Conservation (phyloP, 306 rosid species). For the Ochetophila trinervis region DNA sequence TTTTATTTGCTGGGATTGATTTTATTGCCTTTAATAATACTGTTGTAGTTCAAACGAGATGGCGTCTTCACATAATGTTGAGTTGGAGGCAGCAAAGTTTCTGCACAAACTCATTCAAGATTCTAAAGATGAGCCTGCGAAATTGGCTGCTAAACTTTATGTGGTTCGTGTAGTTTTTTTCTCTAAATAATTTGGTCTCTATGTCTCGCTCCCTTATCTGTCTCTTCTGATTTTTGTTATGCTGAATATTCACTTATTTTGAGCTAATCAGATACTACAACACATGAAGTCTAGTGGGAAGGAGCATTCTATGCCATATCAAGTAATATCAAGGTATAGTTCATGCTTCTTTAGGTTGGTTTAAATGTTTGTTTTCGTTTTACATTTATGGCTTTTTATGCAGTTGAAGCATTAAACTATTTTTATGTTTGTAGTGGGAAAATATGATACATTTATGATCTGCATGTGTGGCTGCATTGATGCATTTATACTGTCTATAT, state of each 20-base stretch:
- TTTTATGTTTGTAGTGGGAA: no score
- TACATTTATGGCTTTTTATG: no score
- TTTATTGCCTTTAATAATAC: slow-evolving; percentile 23
- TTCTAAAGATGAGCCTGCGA: slow-evolving; percentile 93
- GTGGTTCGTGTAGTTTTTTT: slow-evolving; percentile 71
- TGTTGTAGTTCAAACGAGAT: slow-evolving; percentile 54
- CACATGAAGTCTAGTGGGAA: slow-evolving; percentile 99
- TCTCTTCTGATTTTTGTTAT: slow-evolving; percentile 9
- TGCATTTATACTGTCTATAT: no score
- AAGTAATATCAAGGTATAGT: slow-evolving; percentile 90
- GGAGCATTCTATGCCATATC: slow-evolving; percentile 97
- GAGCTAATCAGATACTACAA: slow-evolving; percentile 76
- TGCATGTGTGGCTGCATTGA: no score
- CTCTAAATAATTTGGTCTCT: slow-evolving; percentile 2
- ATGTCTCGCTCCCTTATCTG: background rate
- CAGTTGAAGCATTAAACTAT: no score
- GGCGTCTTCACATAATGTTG: slow-evolving; percentile 86
- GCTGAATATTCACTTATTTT: slow-evolving; percentile 12
- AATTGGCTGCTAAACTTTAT: slow-evolving; percentile 89
- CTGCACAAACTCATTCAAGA: slow-evolving; percentile 98
- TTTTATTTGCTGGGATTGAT: slow-evolving; percentile 5
- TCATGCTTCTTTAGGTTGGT: background rate
- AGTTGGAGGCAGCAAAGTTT: slow-evolving; percentile 99
- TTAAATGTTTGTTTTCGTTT: background rate
- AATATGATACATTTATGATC: no score